Conservation (phyloP, 2,329 filamentous ascomycete species). For the Pseudopithomyces chartarum region DNA sequence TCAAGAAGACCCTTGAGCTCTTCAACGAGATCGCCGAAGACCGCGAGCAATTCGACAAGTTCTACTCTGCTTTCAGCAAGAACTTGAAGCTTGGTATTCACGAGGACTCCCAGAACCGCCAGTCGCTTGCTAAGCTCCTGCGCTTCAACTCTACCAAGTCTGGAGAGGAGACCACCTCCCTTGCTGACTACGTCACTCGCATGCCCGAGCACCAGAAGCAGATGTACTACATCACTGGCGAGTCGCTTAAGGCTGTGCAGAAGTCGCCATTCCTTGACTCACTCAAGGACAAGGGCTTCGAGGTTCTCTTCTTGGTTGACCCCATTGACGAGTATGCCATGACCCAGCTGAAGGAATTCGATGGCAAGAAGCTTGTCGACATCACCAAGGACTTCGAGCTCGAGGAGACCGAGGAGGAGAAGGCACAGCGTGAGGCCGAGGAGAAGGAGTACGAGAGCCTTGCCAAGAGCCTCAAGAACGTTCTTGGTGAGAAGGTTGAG, state of each 20-base stretch:
- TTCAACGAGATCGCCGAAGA: slow-evolving; percentile 99
- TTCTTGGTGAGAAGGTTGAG: slow-evolving; percentile 99
- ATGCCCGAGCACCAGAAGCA: slow-evolving; percentile 99
- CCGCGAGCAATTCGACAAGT: slow-evolving; percentile 99
- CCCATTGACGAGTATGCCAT: slow-evolving; percentile 99
- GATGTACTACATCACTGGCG: slow-evolving; percentile 99
- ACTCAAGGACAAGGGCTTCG: slow-evolving; percentile 98
- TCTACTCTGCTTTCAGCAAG: slow-evolving; percentile 99
- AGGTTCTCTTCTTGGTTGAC: slow-evolving; percentile 99
- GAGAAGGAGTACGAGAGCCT: slow-evolving; percentile 98
- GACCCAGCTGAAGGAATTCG: slow-evolving; percentile 99
- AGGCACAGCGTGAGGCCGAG: slow-evolving; percentile 90
- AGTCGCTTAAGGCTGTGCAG: slow-evolving; percentile 96
- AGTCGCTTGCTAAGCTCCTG: slow-evolving; percentile 91
- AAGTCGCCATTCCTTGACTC: slow-evolving; percentile 99
- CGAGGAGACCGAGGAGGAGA: slow-evolving; percentile 99
- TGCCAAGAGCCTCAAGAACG: slow-evolving; percentile 98
- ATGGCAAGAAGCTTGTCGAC: slow-evolving; percentile 99
- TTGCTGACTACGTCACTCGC: slow-evolving; percentile 96
- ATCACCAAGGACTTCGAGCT: slow-evolving; percentile 99
- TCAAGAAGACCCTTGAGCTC: slow-evolving; percentile 99
- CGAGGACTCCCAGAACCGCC: slow-evolving; percentile 98
- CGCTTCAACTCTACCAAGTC: slow-evolving; percentile 99
- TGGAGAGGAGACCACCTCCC: slow-evolving; percentile 91
- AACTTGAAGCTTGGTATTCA: slow-evolving; percentile 99